Percentiles rank a stretch among this genome's conserved stretches.
These are phyloP conservation scores for Mortierella sp. DNA, from an alignment of 371 early-diverging fungal species.

Conservation along the genomic window DNA sequence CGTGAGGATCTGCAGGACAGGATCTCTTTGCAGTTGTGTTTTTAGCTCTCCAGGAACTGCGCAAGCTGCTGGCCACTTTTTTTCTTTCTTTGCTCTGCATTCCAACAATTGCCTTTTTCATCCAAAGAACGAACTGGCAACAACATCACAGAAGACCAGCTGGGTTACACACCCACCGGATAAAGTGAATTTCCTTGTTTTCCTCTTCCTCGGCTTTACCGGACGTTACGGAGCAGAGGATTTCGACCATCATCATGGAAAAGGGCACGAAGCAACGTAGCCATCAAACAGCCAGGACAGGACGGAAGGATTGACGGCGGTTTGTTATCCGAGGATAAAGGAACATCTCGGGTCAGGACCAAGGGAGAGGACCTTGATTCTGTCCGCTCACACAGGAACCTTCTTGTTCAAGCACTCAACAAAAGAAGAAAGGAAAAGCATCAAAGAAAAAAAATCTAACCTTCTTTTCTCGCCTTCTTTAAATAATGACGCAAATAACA, in stretches of 20 bases:
- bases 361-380: not conserved
- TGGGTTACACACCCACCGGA: not conserved
- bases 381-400: not conserved
- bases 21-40: not conserved
- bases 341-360: constrained; percentile 7
- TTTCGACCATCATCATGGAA: not conserved
- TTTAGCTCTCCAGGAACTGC: not conserved
- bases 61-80: not conserved
- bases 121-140: not conserved
- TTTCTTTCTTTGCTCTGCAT: not conserved
- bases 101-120: constrained; percentile 14
- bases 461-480: not conserved
- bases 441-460: not conserved
- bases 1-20: not conserved
- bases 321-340: not conserved
- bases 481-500: no score
- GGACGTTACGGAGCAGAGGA: not conserved
- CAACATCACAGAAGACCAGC: not conserved
- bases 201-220: not conserved
- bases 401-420: not conserved
- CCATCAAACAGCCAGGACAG: not conserved
- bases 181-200: not conserved
- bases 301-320: not conserved
- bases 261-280: no score
- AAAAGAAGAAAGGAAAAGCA: not conserved